phyloP scores from a whole-genome alignment of 179 eudicot species.

The Silene noctiflora region DNA sequence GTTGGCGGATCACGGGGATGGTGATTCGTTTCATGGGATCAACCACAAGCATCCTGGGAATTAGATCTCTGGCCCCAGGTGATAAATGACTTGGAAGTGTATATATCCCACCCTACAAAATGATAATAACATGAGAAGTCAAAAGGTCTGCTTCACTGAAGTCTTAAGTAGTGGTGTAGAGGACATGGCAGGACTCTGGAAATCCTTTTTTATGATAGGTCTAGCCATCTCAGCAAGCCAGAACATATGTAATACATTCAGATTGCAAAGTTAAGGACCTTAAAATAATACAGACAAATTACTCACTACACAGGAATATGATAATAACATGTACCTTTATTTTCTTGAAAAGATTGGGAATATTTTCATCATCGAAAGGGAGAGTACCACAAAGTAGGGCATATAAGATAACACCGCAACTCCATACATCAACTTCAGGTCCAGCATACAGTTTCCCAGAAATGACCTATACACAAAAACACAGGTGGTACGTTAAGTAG shows the following conservation, averaged over 20 bases:
- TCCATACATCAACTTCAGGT: slow-evolving; percentile 95
- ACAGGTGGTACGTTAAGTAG: not conserved
- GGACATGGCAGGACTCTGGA: no score
- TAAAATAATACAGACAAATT: no score
- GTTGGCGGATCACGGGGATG: slow-evolving; percentile 77
- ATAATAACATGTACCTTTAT: slow-evolving; percentile 53
- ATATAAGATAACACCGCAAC: slow-evolving; percentile 92
- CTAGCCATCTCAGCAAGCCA: no score
- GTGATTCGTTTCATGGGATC: slow-evolving; percentile 81
- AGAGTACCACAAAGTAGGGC: slow-evolving; percentile 88
- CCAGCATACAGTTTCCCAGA: slow-evolving; percentile 84
- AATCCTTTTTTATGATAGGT: no score
- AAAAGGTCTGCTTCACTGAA: not conserved
- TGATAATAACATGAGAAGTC: slow-evolving; percentile 13
- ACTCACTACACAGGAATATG: no score
- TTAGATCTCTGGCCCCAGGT: slow-evolving; percentile 71
- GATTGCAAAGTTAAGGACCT: no score
- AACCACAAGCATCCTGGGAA: slow-evolving; percentile 85
- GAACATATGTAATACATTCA: no score
- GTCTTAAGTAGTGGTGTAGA: no score
- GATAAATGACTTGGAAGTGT: slow-evolving; percentile 88
- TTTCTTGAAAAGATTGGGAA: slow-evolving; percentile 76
- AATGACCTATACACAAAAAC: slow-evolving; percentile 51
- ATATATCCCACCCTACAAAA: slow-evolving; percentile 70
- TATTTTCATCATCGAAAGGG: slow-evolving; percentile 86